These are phyloP conservation scores for Cairneyella variabilis DNA, from an alignment of 495 filamentous ascomycete genomes.

Conservation along the genomic window DNA sequence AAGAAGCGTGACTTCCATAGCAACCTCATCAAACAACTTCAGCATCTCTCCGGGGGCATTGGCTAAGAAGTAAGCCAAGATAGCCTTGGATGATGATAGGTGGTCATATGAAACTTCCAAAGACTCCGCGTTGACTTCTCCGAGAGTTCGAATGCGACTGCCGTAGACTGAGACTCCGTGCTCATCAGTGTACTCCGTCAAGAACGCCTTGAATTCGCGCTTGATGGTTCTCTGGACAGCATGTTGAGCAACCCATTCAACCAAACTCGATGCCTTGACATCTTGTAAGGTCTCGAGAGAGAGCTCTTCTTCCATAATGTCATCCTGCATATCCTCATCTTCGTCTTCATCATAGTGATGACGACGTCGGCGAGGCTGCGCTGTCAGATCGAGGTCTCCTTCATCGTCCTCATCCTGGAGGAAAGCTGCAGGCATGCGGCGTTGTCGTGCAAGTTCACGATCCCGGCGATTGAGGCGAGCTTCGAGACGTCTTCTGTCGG, in stretches of 20 bases:
- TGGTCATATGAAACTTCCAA: conserved; percentile 96
- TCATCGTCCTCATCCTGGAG: conserved; percentile 88
- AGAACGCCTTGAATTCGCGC: conserved; percentile 93
- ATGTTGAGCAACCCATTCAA: conserved; percentile 90
- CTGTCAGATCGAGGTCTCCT: conserved; percentile 73
- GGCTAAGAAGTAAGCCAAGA: conserved; percentile 94
- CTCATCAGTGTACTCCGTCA: conserved; percentile 92
- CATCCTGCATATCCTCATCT: conserved; percentile 85
- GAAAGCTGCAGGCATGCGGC: conserved; percentile 78
- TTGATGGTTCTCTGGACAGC: conserved; percentile 91
- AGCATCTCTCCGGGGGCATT: conserved; percentile 92
- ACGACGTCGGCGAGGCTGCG: conserved; percentile 73
- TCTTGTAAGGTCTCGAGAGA: conserved; percentile 88
- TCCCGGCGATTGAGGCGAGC: conserved; percentile 80
- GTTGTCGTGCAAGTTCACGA: conserved; percentile 68
- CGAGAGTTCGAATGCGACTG: conserved; percentile 84
- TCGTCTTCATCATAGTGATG: conserved; percentile 90
- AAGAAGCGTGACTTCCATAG: conserved; percentile 89
- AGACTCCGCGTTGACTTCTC: conserved; percentile 93
- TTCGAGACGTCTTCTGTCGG: conserved; percentile 73
- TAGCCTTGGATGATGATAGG: conserved; percentile 83
- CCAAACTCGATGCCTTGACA: conserved; percentile 87
- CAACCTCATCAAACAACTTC: conserved; percentile 94
- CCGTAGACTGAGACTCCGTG: conserved; percentile 89
- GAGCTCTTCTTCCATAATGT: conserved; percentile 92